Conservation (phyloP, 176 grass and related monocot species). For the Cenchrus fungigraminus region DNA sequence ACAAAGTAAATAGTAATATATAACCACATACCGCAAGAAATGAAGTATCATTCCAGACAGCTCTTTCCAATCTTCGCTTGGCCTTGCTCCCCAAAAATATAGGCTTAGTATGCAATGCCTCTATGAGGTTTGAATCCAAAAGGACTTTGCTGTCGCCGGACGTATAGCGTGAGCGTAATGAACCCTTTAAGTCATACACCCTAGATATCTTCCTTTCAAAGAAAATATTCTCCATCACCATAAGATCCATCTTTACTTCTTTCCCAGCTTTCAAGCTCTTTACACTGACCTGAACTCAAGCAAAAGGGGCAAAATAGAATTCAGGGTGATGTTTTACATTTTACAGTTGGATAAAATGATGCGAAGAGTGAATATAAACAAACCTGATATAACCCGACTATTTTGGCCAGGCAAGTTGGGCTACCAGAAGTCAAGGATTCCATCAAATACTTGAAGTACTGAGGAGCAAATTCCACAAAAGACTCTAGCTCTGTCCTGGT, state of each 20-base stretch:
- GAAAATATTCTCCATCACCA: constrained; percentile 99
- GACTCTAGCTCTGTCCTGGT: constrained; percentile 91
- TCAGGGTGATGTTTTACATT: constrained; percentile 12
- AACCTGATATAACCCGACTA: constrained; percentile 97
- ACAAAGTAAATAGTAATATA: constrained; percentile 6
- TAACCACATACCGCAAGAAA: constrained; percentile 83
- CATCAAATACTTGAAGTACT: constrained; percentile 89
- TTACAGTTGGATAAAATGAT: constrained; percentile 8
- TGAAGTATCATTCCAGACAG: constrained; percentile 95
- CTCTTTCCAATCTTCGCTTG: constrained; percentile 82
- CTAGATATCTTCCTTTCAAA: constrained; percentile 87
- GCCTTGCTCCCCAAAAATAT: constrained; percentile 89
- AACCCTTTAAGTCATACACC: constrained; percentile 98
- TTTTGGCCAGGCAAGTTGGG: constrained; percentile 89
- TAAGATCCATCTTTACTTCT: constrained; percentile 86
- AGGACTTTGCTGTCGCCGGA: constrained; percentile 72
- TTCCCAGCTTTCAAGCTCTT: constrained; percentile 76
- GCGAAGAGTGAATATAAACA: not conserved
- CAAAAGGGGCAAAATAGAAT: constrained; percentile 26
- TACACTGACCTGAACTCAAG: constrained; percentile 70
- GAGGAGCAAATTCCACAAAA: constrained; percentile 85
- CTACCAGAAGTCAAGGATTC: constrained; percentile 70
- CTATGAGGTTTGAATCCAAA: constrained; percentile 89
- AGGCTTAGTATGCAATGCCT: constrained; percentile 80
- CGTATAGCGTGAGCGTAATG: constrained; percentile 88